Conservation (phyloP, 192 early-diverging fungal genomes). For the Chytriomyces hyalinus region DNA sequence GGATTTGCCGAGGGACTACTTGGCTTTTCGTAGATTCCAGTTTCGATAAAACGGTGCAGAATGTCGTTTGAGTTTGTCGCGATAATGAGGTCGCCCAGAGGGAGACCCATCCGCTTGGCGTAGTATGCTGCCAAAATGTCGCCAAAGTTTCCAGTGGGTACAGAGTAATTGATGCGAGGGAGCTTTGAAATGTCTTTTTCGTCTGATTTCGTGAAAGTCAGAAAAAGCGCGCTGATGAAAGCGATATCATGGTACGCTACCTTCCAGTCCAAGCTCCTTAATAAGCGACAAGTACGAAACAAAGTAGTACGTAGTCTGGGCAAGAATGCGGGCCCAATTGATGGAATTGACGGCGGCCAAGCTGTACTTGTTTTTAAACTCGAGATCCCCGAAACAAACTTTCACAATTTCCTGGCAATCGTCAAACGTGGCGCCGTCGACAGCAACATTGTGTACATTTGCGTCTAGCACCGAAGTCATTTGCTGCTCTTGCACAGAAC, state of each 20-base stretch:
- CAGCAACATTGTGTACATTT: conserved; percentile 93
- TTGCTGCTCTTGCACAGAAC: conserved; percentile 95
- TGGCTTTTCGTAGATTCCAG: conserved; percentile 83
- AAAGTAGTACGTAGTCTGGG: conserved; percentile 96
- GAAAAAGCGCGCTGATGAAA: neutral
- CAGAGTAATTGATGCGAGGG: conserved; percentile 67
- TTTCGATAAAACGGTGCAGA: conserved; percentile 88
- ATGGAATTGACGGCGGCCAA: conserved; percentile 98
- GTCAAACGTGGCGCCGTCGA: conserved; percentile 91
- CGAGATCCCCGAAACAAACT: conserved; percentile 77
- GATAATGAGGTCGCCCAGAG: conserved; percentile 76
- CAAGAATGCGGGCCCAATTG: conserved; percentile 98
- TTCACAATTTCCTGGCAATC: conserved; percentile 97
- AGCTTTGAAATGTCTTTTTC: conserved; percentile 25
- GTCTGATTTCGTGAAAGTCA: neutral
- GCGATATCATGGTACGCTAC: neutral
- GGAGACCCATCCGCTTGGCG: conserved; percentile 89
- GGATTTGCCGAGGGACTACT: conserved; percentile 16
- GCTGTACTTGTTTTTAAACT: conserved; percentile 75
- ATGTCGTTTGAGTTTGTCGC: conserved; percentile 99
- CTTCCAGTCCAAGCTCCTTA: conserved; percentile 26
- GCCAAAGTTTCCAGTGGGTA: conserved; percentile 99
- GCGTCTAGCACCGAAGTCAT: conserved; percentile 95
- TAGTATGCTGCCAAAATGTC: conserved; percentile 88
- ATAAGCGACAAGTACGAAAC: conserved; percentile 77